Evolutionary conservation across 768 basidiomycete genomes (phyloP), one percentile per base, ranked within the genome.

Genomic region (Boletus edulis): DNA sequence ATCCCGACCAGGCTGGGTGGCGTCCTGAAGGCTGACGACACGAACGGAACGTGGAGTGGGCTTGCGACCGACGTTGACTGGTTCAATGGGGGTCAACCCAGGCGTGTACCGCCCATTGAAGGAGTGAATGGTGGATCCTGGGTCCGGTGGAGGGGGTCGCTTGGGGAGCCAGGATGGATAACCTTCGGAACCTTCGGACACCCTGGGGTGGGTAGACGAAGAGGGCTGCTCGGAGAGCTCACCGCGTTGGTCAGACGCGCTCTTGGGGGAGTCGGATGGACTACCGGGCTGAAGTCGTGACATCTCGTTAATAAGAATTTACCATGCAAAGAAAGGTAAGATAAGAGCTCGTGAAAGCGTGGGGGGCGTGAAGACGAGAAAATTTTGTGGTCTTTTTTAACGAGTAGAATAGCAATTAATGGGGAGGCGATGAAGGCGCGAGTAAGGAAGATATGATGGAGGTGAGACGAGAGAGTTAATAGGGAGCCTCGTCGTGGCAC

Each of bases 161-260:
- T 76, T 82, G 17, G 91, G 91, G 2, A 93, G 83, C 91, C 91
- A 93, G 22, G 87, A 85, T 3, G 91, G 91, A 67, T 93, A 93
- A 14, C 85, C 85, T 60, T 89, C 87, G 17, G 79, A 79, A 49
- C 70, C 61, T 62, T 82, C 80, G 49, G 70, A 74, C 2, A 53
- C 34, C 53, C 70, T 64, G 10, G 70, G 67, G 15, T 70, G 69
- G 48, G 71, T 64, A 2, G 72, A 73, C 39, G 73, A 67, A 13
- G 71, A 74, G 1, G 73, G 73, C 4, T 64, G 72, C 22, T 71
- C 70, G 51, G 72, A 71, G 32, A 67, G 56, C 46, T 70, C 63
- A 20, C 54, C 70, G 13, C 60, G 66, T 12, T 57, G 65, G 49
- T 70, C 68, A n/a, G 67, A 59, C 15, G 59, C 68, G 7, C 69